Base-by-base conservation (phyloP, 2,329 filamentous ascomycete species). In the Calonectria multiphialidica region DNA sequence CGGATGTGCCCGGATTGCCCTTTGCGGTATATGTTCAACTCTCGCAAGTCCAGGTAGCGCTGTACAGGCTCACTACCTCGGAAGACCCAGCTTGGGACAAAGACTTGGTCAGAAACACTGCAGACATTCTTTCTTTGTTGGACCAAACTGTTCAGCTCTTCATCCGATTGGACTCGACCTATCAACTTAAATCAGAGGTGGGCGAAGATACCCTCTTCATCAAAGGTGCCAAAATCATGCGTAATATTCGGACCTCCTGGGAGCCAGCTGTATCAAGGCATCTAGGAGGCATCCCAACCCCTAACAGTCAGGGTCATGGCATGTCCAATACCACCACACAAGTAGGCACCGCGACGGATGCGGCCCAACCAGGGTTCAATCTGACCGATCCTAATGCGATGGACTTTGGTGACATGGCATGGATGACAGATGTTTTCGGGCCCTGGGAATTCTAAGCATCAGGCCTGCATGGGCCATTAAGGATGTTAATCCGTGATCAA, bases 31-130 rank as follows among this genome's bases (percentile, higher is more conserved):
- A 82, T 45, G 78, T 82, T 9, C 80, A 83, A 50, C 73, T 85
- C 6, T 81, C 82, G 2, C 83, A 84, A 16, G 80, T 81, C 55
- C 79, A 86, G 25, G 76, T 84, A 9, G 76, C 81, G 2, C 76
- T 87, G 8, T 86, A 85, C 74, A 79, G 81, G 8, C 82, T 87
- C 25, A 83, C 83, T 2, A 83, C 81, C 1, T 78, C 83, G 4
- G 84, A 86, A 9, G 82, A 84, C 55, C 82, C 83, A 2, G 82
- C 79, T 7, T 87, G 85, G 85, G 85, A 87, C 68, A 83, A 82
- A 66, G 80, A 81, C 5, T 71, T 82, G 1, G 79, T 86, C 7
- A 80, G 80, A 16, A 77, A 78, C 25, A 84, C 82, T 2, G 83
- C 78, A 5, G 82, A 87, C 57, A 75, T 86, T 0, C 76, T 84